Evolutionary conservation across 768 basidiomycete genomes (phyloP), one percentile per base, ranked within the genome.

Genomic region (Xerocomellus intermedius): DNA sequence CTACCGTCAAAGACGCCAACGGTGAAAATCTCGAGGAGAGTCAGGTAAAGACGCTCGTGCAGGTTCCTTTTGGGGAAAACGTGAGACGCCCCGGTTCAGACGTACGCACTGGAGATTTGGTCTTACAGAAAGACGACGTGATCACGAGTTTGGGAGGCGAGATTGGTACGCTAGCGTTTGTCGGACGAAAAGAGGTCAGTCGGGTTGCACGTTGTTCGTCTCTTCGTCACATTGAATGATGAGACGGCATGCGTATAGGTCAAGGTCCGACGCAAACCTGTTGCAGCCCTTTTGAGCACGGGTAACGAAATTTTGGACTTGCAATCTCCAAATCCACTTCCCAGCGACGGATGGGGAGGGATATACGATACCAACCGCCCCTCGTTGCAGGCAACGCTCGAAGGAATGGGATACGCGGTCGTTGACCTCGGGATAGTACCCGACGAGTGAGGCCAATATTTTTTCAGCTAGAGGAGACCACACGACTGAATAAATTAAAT

Each of bases 331-430:
- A 60, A 53, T n/a, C 59, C 66, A 28, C 63, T 62, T 3, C 68
- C 74, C 4, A 69, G 55, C 14, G 67, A 71, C 13, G 73, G 73
- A 14, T 90, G 88, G 88, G 82, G 82, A 28, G 86, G 87, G 0
- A 85, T 93, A 42, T 89, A 82, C 73, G 93, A 96, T 63, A 93
- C 92, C 0, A 96, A 96, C 68, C 73, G 93, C 33, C 93, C 92
- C 2, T 87, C 90, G 0, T 71, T 95, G 50, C 78, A 78, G 39
- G 84, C 89, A 2, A 81, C 81, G 0, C 75, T 94, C 1, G 79
- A 86, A 64, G 80, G 86, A 1, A 68, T 91, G 69, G 90, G 90
- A 2, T 94, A 89, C 67, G 74, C 82, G 22, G 87, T 91, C 17
- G 49, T 91, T 32, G 91, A 95, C 67, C 75, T 94, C 4, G 92